phyloP scores from a whole-genome alignment of 257 asterid species.

The Fraxinus cuspidata region DNA sequence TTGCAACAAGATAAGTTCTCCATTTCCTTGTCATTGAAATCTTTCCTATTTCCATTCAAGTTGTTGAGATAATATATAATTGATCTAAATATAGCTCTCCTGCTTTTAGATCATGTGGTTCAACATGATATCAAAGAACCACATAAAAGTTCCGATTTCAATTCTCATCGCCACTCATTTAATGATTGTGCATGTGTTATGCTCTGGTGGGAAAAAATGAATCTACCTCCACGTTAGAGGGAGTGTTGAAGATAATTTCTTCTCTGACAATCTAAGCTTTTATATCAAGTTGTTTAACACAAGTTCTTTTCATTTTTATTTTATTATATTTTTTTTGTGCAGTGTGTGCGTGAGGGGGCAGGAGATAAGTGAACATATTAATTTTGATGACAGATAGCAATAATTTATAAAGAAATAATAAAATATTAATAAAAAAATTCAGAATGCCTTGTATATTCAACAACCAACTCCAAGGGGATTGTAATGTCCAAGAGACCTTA shows the following conservation, averaged over 20 bases:
- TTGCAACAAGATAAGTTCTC: background rate
- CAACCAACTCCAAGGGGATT: background rate
- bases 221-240: too few relatives aligned
- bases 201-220: too few relatives aligned
- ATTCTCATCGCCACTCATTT: too few relatives aligned
- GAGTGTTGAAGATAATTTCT: background rate
- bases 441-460: background rate
- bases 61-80: too few relatives aligned
- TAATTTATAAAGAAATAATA: background rate
- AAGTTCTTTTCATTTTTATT: background rate
- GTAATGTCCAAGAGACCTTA: conserved; percentile 12
- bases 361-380: background rate
- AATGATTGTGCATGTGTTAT: too few relatives aligned
- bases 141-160: too few relatives aligned
- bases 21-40: background rate
- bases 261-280: too few relatives aligned
- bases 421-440: background rate
- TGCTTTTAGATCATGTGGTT: too few relatives aligned
- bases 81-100: too few relatives aligned
- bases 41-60: background rate
- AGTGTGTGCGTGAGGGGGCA: background rate
- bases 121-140: too few relatives aligned
- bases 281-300: too few relatives aligned
- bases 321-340: background rate
- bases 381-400: background rate